These are phyloP conservation scores for Rachicladosporium sp. DNA, from an alignment of 2,329 filamentous ascomycete species.

Conservation along the genomic window DNA sequence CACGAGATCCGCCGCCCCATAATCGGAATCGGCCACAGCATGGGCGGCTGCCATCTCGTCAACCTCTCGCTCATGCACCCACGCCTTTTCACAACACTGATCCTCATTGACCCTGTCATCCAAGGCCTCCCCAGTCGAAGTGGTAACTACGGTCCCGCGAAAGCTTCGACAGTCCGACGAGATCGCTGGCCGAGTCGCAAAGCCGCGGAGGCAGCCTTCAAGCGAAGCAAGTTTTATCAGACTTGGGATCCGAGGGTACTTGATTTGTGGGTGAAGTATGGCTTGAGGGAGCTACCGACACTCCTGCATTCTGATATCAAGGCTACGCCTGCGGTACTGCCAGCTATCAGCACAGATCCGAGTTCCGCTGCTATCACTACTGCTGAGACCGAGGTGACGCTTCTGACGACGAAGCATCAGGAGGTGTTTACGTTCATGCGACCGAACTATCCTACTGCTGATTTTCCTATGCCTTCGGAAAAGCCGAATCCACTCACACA, in stretches of 20 bases:
- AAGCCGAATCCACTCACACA: conserved; percentile 29
- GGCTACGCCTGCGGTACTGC: conserved; percentile 10
- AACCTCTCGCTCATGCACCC: conserved; percentile 68
- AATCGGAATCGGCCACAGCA: conserved; percentile 77
- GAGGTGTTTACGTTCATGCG: conserved; percentile 71
- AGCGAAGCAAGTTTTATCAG: conserved; percentile 61
- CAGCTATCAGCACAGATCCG: conserved; percentile 17
- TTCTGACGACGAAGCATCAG: conserved; percentile 75
- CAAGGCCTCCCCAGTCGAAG: conserved; percentile 34
- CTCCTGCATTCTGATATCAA: conserved; percentile 37
- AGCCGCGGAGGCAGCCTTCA: conserved; percentile 56
- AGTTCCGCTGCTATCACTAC: conserved; percentile 10
- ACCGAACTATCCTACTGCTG: conserved; percentile 35
- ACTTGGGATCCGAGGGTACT: conserved; percentile 73
- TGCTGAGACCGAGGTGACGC: conserved; percentile 45
- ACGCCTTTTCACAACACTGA: conserved; percentile 59
- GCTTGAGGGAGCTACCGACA: conserved; percentile 64
- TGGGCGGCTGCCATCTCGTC: conserved; percentile 64
- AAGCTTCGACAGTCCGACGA: conserved; percentile 57
- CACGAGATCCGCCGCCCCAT: conserved; percentile 68
- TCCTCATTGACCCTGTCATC: conserved; percentile 80
- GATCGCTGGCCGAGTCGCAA: conserved; percentile 70
- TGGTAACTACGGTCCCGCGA: conserved; percentile 22
- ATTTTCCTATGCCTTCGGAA: conserved; percentile 17
- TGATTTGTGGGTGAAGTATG: conserved; percentile 58